Base-by-base conservation (phyloP, 1,284 basidiomycete genomes). In the Sporisorium exsertum region DNA sequence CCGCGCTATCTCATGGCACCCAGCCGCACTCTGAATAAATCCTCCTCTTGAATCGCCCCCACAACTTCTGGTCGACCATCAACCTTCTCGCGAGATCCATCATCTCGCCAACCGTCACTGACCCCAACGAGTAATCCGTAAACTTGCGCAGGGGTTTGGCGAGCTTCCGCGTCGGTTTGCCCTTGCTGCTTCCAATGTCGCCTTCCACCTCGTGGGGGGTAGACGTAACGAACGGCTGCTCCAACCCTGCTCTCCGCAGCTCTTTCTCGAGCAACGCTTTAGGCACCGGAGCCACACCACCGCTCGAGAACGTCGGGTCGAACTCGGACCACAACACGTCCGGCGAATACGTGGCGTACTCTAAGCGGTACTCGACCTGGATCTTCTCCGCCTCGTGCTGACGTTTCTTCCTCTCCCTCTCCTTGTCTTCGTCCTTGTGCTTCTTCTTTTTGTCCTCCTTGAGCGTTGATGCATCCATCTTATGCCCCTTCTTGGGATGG, bases 51-150 rank as follows among this genome's bases (percentile, higher is more conserved):
- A 92, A 94, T 80, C 86, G 85, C 84, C 87, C 87, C 87, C 92
- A 90, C 84, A 93, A 84, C 87, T 90, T 90, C 86, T 88, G 88
- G 80, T 90, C 87, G 4, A 80, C 75, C 24, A 89, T 91, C 71
- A 95, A 84, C 79, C 88, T 86, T 74, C 90, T 89, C 66, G 89
- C 94, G 53, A 95, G 88, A 79, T 88, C 88, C 72, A 93, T 87
- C 90, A 93, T 94, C 67, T 91, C 91, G 65, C 88, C 87, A 45
- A 96, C 90, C 64, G 94, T 96, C n/a, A 75, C 87, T 94, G 87
- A 84, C 92, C 92, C 62, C 78, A 83, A 89, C 93, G 87, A 77
- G 83, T 87, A 86, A 92, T 95, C 67, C 91, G 92, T 78, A 90
- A 90, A 76, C 89, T 91, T 86, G 88, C 89, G 86, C 86, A 87